A percentile compares a stretch with the other conserved stretches of the same genome.
phyloP scores from a whole-genome alignment of 1,284 basidiomycete genomes.

The Tilletia walkeri region DNA sequence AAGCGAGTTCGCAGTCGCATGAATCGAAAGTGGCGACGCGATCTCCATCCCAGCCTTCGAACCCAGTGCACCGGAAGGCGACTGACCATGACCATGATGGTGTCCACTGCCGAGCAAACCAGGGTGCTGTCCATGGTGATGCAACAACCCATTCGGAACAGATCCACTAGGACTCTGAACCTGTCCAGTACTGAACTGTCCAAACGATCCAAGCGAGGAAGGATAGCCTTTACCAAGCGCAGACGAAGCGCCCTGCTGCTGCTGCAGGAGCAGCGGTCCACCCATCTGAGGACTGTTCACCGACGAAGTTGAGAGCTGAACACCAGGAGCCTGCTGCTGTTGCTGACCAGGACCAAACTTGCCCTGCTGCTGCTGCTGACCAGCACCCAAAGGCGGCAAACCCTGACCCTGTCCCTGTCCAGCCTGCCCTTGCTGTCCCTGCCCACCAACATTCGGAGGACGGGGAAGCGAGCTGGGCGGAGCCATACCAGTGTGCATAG shows the following conservation, averaged over 20 bases:
- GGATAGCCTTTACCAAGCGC: constrained; percentile 1
- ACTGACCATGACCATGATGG: too few relatives aligned
- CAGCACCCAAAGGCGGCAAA: neutral
- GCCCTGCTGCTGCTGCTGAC: constrained; percentile 4
- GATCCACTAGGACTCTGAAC: neutral
- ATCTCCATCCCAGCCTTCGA: neutral
- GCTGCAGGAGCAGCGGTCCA: neutral
- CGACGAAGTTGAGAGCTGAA: neutral
- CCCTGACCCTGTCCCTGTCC: too few relatives aligned
- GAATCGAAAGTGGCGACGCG: constrained; percentile 1
- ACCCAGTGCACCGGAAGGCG: neutral
- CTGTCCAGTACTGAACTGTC: too few relatives aligned
- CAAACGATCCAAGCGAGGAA: neutral
- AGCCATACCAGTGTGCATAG: constrained; percentile 18
- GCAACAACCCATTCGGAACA: neutral
- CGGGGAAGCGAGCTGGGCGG: neutral
- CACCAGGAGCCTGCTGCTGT: neutral
- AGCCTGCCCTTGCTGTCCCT: neutral
- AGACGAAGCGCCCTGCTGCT: neutral
- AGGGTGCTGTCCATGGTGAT: neutral
- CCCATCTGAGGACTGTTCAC: constrained; percentile 6
- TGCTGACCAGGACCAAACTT: neutral
- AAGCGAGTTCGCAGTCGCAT: constrained; percentile 32
- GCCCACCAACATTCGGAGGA: constrained; percentile 4
- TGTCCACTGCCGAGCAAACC: neutral